Percentiles rank a stretch among this genome's conserved stretches.
Conservation (phyloP, 2,329 filamentous ascomycete genomes). For the Botrytis fragariae region DNA sequence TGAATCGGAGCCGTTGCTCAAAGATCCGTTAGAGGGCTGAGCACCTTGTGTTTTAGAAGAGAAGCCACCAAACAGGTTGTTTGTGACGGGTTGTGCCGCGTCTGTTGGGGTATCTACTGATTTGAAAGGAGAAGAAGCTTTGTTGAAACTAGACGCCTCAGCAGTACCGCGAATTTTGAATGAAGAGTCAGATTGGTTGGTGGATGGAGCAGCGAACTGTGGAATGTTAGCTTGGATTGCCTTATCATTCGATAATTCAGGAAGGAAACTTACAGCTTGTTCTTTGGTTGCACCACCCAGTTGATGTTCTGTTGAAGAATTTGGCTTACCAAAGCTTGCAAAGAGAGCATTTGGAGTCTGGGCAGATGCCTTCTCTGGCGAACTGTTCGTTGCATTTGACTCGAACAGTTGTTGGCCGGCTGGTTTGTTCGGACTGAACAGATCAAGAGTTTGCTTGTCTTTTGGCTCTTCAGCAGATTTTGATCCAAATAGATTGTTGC, state of each 20-base stretch:
- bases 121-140: constrained; percentile 24
- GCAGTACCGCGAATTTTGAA: constrained; percentile 13
- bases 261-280: not conserved
- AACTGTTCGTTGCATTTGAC: not conserved
- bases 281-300: not conserved
- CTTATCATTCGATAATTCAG: not conserved
- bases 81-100: constrained; percentile 25
- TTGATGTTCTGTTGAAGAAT: not conserved
- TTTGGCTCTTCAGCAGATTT: constrained; percentile 9
- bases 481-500: constrained; percentile 5
- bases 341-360: constrained; percentile 6
- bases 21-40: constrained; percentile 8
- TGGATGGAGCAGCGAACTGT: not conserved
- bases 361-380: not conserved
- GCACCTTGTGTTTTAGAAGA: not conserved
- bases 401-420: not conserved
- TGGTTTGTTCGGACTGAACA: not conserved
- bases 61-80: constrained; percentile 25
- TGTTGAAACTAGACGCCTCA: not conserved
- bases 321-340: constrained; percentile 4
- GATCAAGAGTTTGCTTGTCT: constrained; percentile 1
- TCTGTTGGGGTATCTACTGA: constrained; percentile 23
- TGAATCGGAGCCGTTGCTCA: not conserved
- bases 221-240: not conserved
- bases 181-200: not conserved